Base-by-base conservation (phyloP, 257 asterid species). In the Plectranthus barbatus region DNA sequence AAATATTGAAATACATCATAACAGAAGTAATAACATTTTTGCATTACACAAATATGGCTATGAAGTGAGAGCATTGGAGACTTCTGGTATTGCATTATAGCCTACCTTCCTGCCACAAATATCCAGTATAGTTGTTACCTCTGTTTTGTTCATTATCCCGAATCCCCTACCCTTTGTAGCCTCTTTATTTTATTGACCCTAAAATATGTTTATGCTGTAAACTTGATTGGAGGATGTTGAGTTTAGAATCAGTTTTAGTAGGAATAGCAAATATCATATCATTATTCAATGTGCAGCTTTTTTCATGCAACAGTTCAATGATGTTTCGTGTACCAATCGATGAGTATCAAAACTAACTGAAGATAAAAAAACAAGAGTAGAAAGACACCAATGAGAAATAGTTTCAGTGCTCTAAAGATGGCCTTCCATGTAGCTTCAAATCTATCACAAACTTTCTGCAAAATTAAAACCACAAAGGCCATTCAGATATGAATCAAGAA, bases 331-430 rank as follows among this genome's bases (percentile, higher is more conserved):
- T 12, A 20, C 39, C 24, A 53, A n/a, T 49, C 23, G 14, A 64
- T 46, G 11, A 62, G 19, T 44, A 19, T 24, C n/a, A n/a, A n/a
- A 23, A 67, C 54, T 7, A 62, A 50, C 29, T 21, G 10, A 61
- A 36, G 56, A 56, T 66, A 6, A 51, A 42, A n/a, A 69, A 58
- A 46, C 2, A 17, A 36, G 62, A 60, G 57, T 46, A 90, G 91
- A 74, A 87, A 75, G 70, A 90, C 64, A 51, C 97, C 97, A 49
- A 87, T 73, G 57, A 87, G 60, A 76, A 90, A 78, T 23, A 90
- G 83, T 74, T 90, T 77, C 76, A 76, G 48, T 49, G 87, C 83
- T 79, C 86, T 80, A 49, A 71, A 65, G 60, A 77, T 74, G 19
- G 72, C 93, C 74, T 83, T 85, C 77, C 79, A 73, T 19, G 96